A percentile compares a stretch with the other conserved stretches of the same genome.
phyloP scores from a whole-genome alignment of 1,284 basidiomycete species.

The Rhodotorula sp. region DNA sequence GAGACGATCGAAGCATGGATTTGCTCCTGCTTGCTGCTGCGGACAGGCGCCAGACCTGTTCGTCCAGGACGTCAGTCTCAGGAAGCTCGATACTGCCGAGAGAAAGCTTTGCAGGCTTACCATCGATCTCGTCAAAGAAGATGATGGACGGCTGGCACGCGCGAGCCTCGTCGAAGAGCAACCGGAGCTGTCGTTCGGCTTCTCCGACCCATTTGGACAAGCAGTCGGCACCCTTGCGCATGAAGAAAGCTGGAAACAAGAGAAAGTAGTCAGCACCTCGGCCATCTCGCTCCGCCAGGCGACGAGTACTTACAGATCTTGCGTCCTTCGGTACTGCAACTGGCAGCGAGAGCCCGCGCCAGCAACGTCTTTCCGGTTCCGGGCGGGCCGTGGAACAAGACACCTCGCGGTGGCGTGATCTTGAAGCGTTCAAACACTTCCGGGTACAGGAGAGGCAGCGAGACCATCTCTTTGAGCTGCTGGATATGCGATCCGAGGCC shows the following conservation, averaged over 20 bases:
- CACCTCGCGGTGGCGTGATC: constrained; percentile 92
- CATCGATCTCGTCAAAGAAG: constrained; percentile 98
- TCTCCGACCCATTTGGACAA: constrained; percentile 99
- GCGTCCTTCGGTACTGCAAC: constrained; percentile 82
- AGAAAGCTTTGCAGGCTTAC: constrained; percentile 48
- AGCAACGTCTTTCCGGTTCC: constrained; percentile 92
- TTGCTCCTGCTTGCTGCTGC: constrained; percentile 97
- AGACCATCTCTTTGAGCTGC: constrained; percentile 97
- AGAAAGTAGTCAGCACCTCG: background rate
- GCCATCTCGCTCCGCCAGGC: background rate
- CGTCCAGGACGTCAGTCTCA: background rate
- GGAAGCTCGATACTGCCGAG: no score
- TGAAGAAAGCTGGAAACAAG: constrained; percentile 78
- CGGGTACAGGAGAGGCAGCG: constrained; percentile 90
- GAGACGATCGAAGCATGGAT: constrained; percentile 98
- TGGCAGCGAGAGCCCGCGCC: constrained; percentile 90
- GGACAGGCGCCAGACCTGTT: constrained; percentile 79
- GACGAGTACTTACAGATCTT: constrained; percentile 69
- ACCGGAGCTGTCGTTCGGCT: constrained; percentile 90
- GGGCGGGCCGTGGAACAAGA: constrained; percentile 94
- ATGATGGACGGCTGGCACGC: constrained; percentile 92
- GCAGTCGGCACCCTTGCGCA: constrained; percentile 98
- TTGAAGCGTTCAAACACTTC: constrained; percentile 96
- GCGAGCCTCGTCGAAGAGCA: constrained; percentile 94
- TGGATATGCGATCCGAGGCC: constrained; percentile 96